Conservation (phyloP, 2,329 filamentous ascomycete species). For the Penicillium sp. region DNA sequence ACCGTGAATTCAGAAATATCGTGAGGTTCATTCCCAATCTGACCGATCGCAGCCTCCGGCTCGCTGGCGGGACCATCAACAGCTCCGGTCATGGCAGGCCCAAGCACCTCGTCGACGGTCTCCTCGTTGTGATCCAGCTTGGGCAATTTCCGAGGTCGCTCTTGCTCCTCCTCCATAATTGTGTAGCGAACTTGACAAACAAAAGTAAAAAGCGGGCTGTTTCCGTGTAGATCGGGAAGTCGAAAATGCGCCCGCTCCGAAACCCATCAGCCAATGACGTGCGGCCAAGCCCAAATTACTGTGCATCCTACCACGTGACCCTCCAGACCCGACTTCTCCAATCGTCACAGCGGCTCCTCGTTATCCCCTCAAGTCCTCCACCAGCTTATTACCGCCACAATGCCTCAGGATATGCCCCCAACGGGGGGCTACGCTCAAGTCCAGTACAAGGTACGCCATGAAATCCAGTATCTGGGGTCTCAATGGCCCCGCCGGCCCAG, state of each 20-base stretch:
- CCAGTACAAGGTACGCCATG: constrained; percentile 79
- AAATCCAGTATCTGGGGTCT: neutral
- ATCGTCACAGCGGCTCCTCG: constrained; percentile 20
- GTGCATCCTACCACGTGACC: constrained; percentile 29
- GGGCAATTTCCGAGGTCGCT: constrained; percentile 53
- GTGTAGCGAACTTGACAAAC: neutral
- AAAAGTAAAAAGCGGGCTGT: constrained; percentile 11
- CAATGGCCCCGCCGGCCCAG: constrained; percentile 2
- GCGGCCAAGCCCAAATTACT: constrained; percentile 31
- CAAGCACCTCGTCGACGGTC: constrained; percentile 21
- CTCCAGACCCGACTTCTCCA: constrained; percentile 30
- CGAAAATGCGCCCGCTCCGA: constrained; percentile 16
- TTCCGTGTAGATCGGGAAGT: constrained; percentile 17
- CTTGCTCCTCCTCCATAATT: constrained; percentile 52
- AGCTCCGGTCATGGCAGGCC: constrained; percentile 33
- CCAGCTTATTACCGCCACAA: constrained; percentile 46
- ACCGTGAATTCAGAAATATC: constrained; percentile 4
- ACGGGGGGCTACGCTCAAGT: constrained; percentile 90
- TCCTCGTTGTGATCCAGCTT: constrained; percentile 47
- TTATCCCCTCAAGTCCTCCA: constrained; percentile 18
- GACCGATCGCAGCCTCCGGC: constrained; percentile 6
- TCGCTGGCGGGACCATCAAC: constrained; percentile 17
- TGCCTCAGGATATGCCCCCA: constrained; percentile 98
- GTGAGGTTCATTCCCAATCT: constrained; percentile 13
- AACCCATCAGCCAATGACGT: constrained; percentile 28